These are phyloP conservation scores for Orbilia javanica DNA, from an alignment of 2,329 filamentous ascomycete genomes.

Conservation along the genomic window DNA sequence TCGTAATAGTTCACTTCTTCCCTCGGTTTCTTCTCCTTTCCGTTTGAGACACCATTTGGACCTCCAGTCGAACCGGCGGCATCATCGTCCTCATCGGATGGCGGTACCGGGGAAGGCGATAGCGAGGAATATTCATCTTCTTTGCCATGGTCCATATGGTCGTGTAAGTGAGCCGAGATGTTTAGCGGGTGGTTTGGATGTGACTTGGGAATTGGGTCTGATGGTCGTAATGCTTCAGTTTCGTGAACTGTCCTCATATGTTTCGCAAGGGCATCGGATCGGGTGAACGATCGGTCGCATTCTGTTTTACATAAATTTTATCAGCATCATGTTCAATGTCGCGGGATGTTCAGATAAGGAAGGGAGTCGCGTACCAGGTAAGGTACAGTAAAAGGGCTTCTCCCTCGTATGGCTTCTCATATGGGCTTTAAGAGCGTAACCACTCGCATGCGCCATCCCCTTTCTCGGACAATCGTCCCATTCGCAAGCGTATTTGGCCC, in stretches of 20 bases:
- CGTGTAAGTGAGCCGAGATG: constrained; percentile 63
- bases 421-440: constrained; percentile 94
- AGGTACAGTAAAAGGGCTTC: constrained; percentile 96
- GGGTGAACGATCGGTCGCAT: constrained; percentile 95
- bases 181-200: constrained; percentile 68
- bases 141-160: constrained; percentile 60
- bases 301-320: constrained; percentile 70
- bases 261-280: constrained; percentile 94
- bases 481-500: constrained; percentile 98
- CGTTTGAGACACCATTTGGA: constrained; percentile 41
- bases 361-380: constrained; percentile 77
- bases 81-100: constrained; percentile 40
- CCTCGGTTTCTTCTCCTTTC: constrained; percentile 49
- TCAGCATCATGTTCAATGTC: neutral
- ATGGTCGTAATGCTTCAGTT: constrained; percentile 88
- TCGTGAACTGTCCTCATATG: constrained; percentile 99
- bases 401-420: constrained; percentile 98
- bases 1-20: constrained; percentile 59
- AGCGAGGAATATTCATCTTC: constrained; percentile 49
- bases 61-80: neutral
- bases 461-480: constrained; percentile 92
- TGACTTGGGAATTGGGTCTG: constrained; percentile 79
- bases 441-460: constrained; percentile 90
- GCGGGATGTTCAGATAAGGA: neutral
- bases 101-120: constrained; percentile 33